Evolutionary conservation across 139 green algal genomes (phyloP), one percentile per base, ranked within the genome.

Genomic region (Choricystis sp.): DNA sequence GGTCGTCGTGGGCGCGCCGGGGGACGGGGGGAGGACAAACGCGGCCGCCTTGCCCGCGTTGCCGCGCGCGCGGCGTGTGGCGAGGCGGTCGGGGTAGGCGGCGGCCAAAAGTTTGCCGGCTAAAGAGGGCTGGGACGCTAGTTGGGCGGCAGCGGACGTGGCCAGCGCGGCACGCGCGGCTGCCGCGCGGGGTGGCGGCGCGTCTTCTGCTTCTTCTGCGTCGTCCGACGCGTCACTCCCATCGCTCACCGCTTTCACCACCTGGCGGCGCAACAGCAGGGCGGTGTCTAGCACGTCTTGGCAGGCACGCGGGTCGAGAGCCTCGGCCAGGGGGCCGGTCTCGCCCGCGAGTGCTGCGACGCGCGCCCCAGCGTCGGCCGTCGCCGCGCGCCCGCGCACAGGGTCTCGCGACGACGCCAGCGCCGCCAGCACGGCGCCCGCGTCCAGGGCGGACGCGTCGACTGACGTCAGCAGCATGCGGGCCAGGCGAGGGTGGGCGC

Each of bases 41-140:
- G 24, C 31, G 16, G 58, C 58, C 24, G 23, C 29, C 24, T 25
- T 30, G 40, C 40, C 40, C 9, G 9, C 9, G 31, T 69, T 64
- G 57, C 22, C 28, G 22, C 67, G 58, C 24, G 49, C 57, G 25
- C 70, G 62, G 9, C 65, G 48, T 62, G 69, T 62, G 14, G 71
- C 78, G 4, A 87, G 67, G 31, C 81, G 70, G 57, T 87, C 81
- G 0, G 81, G 81, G 65, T 82, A 87, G 2, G 81, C 81, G 0
- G 70, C 49, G 31, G 81, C 78, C 27, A 87, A 65, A 56, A 85
- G 70, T 20, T 71, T 71, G 20, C 73, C 73, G 26, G 77, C 29
- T 28, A 75, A 49, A 26, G 60, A 23, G 60, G 19, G 60, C 60
- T 55, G 29, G 20, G 29, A 64, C 29, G 28, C 25, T 29, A 26